Base-by-base conservation (phyloP, 192 early-diverging fungal genomes). In the Backusella parvicylindrica region DNA sequence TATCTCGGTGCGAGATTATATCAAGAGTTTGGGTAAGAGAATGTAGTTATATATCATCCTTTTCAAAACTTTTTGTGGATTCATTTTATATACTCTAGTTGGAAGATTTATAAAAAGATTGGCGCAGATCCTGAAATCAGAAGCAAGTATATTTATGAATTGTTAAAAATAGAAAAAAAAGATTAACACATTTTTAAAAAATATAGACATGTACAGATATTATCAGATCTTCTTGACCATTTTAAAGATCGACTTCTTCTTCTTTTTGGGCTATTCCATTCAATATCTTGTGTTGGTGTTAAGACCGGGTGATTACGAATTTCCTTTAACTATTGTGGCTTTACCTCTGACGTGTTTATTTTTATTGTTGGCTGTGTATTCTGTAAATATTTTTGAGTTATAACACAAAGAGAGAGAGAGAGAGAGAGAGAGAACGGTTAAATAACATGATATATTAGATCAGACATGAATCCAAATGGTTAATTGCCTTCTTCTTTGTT, bases 241-340 rank as follows among this genome's bases (percentile, higher is more conserved):
- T 11, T 81, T 96, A 28, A 96, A 96, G 77, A 74, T 95, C 15
- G 93, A 95, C 72, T 75, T 95, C 1, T 96, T 94, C 84, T 96
- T 96, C 85, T 93, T 94, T 75, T 64, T 93, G 23, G 86, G 86
- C 9, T 93, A 93, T 72, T 86, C 88, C 18, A 83, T 92, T 33
- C 92, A 93, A 76, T 89, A 85, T 43, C 72, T 92, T 31, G 81
- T 89, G 5, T 79, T 95, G 15, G 87, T 89, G 7, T 76, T 86
- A 13, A 74, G 72, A 33, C 40, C 81, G 0, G 65, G 80, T 37
- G 84, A 86, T 79, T 69, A 86, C 13, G 84, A 85, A 73, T 85
- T 84, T 35, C 87, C 79, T 50, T 77, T 87, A 9, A 87, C 86
- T 13, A 83, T 86, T 70, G 77, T 89, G 50, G 88, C 89, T 2